phyloP scores from a whole-genome alignment of 768 basidiomycete genomes.

The Hericium coralloides region DNA sequence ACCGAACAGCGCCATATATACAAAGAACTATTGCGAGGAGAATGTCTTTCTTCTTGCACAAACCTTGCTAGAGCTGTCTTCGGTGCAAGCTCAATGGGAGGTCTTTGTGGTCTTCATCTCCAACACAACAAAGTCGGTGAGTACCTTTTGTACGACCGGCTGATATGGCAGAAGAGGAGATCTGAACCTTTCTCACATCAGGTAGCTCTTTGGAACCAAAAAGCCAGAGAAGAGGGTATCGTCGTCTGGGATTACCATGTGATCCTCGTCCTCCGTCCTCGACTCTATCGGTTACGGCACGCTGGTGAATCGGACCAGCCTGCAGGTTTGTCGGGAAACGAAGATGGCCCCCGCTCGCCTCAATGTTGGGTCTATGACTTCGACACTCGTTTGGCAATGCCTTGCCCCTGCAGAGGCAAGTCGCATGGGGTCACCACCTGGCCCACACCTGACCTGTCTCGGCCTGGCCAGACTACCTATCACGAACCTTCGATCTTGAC shows the following conservation, averaged over 20 bases:
- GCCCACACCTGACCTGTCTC: background rate
- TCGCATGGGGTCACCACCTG: background rate
- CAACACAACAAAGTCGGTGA: constrained; percentile 48
- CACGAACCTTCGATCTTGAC: background rate
- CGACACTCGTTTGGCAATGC: constrained; percentile 44
- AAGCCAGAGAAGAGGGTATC: constrained; percentile 24
- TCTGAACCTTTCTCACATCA: constrained; percentile 15
- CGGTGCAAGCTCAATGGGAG: constrained; percentile 34
- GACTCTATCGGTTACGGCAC: background rate
- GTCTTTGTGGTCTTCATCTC: constrained; percentile 56
- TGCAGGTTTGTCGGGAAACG: background rate
- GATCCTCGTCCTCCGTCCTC: constrained; percentile 41
- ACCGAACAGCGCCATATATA: constrained; percentile 39
- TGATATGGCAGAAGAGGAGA: too few species aligned
- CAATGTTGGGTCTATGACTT: constrained; percentile 59
- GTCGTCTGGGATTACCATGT: constrained; percentile 77
- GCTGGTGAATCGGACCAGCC: background rate
- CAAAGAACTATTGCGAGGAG: constrained; percentile 63
- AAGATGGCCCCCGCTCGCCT: too few species aligned
- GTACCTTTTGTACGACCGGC: constrained; percentile 5
- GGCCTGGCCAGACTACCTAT: background rate
- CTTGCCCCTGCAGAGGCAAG: constrained; percentile 44
- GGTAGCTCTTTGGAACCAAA: constrained; percentile 63
- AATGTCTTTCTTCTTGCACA: constrained; percentile 56
- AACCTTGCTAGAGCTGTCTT: constrained; percentile 26